Percentiles rank a stretch among this genome's conserved stretches.
Evolutionary conservation across 2,329 filamentous ascomycete species (phyloP).

Genomic region (Albifimbria verrucaria): DNA sequence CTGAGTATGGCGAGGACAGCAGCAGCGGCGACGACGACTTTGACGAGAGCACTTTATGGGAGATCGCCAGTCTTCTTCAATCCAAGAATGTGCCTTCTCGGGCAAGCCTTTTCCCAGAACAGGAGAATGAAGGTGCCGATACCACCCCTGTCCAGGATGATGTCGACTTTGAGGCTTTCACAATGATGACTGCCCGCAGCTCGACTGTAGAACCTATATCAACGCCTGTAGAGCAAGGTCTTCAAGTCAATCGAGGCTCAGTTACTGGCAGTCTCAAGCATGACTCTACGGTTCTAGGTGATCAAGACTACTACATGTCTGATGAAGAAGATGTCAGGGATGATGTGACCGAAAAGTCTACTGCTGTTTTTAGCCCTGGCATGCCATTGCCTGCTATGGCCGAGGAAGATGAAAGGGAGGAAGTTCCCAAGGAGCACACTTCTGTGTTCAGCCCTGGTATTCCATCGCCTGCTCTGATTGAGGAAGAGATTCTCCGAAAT

Average conservation of each 20-base stretch:
- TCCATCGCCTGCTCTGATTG: no score
- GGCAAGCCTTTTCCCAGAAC: constrained; percentile 44
- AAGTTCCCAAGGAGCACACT: no score
- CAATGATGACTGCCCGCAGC: background rate
- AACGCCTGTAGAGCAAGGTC: background rate
- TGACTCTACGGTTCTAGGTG: background rate
- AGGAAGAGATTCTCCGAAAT: no score
- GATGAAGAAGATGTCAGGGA: background rate
- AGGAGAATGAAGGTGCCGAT: constrained; percentile 12
- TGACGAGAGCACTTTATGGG: constrained; percentile 61
- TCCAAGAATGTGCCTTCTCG: constrained; percentile 49
- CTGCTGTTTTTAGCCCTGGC: no score
- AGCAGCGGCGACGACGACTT: constrained; percentile 49
- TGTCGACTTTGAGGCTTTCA: background rate
- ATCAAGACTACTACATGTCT: background rate
- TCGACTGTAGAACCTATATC: background rate
- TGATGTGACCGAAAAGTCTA: background rate
- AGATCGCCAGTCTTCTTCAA: constrained; percentile 59
- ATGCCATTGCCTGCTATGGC: no score
- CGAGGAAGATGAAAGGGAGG: no score
- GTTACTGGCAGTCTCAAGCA: background rate
- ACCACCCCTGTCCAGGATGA: background rate
- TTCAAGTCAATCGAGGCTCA: background rate
- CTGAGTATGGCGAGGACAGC: constrained; percentile 24
- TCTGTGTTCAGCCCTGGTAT: no score